A percentile compares a stretch with the other conserved stretches of the same genome.
Conservation (phyloP, 495 filamentous ascomycete genomes). For the Aspergillus homomorphus region DNA sequence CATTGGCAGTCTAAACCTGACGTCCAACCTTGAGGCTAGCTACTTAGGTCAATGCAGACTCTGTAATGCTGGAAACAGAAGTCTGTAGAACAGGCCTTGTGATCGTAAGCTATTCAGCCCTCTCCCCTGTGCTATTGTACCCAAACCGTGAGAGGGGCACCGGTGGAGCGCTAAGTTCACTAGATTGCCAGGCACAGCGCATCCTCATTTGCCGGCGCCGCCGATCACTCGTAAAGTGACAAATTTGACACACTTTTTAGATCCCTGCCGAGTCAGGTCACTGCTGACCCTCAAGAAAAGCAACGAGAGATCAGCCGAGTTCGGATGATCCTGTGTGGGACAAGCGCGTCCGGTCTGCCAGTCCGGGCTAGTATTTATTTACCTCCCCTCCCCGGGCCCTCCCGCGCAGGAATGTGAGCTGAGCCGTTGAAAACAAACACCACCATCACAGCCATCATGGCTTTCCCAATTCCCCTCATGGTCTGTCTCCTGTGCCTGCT, state of each 20-base stretch:
- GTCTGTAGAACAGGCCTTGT: too few relatives aligned
- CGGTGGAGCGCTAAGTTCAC: background rate
- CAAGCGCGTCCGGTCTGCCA: background rate
- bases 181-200: background rate
- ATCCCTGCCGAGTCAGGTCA: background rate
- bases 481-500: background rate
- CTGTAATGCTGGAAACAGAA: too few relatives aligned
- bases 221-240: background rate
- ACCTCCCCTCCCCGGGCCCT: background rate
- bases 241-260: background rate
- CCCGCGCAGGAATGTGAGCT: background rate
- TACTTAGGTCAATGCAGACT: too few relatives aligned
- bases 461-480: background rate
- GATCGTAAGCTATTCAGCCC: too few relatives aligned
- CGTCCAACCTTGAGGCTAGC: too few relatives aligned
- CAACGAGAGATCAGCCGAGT: background rate
- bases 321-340: background rate
- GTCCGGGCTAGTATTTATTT: background rate
- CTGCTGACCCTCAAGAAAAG: background rate
- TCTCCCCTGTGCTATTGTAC: too few relatives aligned
- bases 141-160: too few relatives aligned
- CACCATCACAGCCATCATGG: background rate
- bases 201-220: background rate
- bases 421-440: background rate
- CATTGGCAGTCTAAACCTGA: too few relatives aligned